Evolutionary conservation across 768 basidiomycete species (phyloP), one percentile per base, ranked within the genome.

Genomic region (Lanmaoa rubissima): DNA sequence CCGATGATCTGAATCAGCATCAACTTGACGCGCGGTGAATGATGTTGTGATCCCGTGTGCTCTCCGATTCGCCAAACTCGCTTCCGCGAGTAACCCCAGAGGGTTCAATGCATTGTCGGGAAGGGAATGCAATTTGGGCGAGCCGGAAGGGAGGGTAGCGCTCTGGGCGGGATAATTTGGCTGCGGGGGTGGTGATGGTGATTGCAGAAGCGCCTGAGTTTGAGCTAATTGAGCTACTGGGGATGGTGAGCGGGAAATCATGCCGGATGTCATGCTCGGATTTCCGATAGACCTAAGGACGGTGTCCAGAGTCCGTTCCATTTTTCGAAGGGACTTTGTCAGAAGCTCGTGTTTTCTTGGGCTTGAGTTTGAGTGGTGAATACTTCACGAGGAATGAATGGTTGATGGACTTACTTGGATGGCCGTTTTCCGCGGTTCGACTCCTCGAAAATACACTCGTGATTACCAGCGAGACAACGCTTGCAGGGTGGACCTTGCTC

Each of bases 371-470:
- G 56, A 74, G 62, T 53, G 55, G 60, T 72, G 63, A 60, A 60
- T 53, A 69, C 64, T 66, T 58, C 65, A 61, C 41, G 55, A 64
- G 53, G 45, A 61, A 57, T 42, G 48, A 32, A 49, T 24, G 52
- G 43, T 41, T 51, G 56, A 45, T 21, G 47, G 21, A 21, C 81
- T 61, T 73, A 92, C 91, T 91, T 92, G 53, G 88, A 82, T 21
- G 89, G 84, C 12, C 92, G 85, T 71, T 95, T 96, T 41, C 97
- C 97, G 47, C 97, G 83, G 69, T 98, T 95, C 2, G 90, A 93
- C 70, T 98, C 96, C 75, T 98, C 94, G 61, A 99, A 98, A 43
- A 97, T 83, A 67, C 97, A 99, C 63, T 96, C 92, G 65, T 95
- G 90, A 61, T 83, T 83, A 19, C 90, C 87, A 0, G 84, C 66